Percentiles rank a stretch among this genome's conserved stretches.
These are phyloP conservation scores for Globisporangium takayamanum DNA, from an alignment of 352 stramenopile species.

Conservation along the genomic window DNA sequence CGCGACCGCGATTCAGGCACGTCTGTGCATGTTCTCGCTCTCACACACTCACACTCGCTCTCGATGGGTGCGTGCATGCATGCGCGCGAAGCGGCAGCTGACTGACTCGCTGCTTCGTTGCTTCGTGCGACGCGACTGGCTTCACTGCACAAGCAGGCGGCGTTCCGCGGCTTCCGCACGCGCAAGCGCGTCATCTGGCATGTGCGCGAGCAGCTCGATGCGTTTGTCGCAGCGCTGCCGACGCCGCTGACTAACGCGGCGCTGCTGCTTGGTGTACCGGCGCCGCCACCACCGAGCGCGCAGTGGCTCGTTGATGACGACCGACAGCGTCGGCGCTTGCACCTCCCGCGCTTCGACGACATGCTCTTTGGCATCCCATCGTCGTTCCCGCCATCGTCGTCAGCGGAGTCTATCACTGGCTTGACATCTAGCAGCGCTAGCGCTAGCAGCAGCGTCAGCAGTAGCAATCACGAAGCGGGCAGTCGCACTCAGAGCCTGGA, in stretches of 20 bases:
- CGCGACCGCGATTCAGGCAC: conserved; percentile 20
- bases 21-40: neutral
- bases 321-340: conserved; percentile 19
- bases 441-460: neutral
- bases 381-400: conserved; percentile 17
- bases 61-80: neutral
- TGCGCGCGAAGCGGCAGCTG: neutral
- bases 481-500: too few relatives aligned
- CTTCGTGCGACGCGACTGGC: neutral
- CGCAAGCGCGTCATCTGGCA: conserved; percentile 36
- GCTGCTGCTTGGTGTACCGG: conserved; percentile 21
- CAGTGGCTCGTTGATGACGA: conserved; percentile 16
- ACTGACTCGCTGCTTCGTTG: neutral
- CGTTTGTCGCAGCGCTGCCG: conserved; percentile 32
- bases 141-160: conserved; percentile 15
- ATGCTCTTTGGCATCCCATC: conserved; percentile 29
- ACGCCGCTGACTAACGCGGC: conserved; percentile 17
- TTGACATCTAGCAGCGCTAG: neutral
- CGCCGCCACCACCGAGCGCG: conserved; percentile 3
- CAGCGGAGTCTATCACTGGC: neutral
- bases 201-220: conserved; percentile 37
- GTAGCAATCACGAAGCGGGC: neutral
- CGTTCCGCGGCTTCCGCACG: conserved; percentile 50
- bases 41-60: neutral
- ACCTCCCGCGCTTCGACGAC: conserved; percentile 37